A percentile compares a stretch with the other conserved stretches of the same genome.
Conservation (phyloP, 1,284 basidiomycete genomes). For the Gymnopus androsaceus region DNA sequence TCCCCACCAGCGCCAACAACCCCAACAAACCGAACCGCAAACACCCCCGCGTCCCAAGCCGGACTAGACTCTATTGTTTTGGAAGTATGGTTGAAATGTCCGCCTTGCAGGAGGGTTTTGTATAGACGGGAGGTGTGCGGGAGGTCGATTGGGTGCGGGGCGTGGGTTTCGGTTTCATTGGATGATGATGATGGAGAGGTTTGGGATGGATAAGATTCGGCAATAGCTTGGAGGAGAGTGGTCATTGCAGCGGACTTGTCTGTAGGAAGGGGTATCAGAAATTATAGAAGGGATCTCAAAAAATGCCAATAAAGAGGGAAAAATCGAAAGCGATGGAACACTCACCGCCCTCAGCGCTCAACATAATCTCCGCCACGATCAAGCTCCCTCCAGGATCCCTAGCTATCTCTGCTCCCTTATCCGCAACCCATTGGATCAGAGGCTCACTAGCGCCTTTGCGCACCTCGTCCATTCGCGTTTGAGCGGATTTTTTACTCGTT, state of each 20-base stretch:
- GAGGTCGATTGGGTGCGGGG: conserved; percentile 77
- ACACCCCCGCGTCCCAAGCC: conserved; percentile 55
- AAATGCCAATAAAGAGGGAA: not conserved
- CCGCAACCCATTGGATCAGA: conserved; percentile 65
- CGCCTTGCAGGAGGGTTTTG: conserved; percentile 87
- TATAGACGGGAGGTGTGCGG: conserved; percentile 80
- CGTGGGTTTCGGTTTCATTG: conserved; percentile 30
- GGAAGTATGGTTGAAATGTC: conserved; percentile 74
- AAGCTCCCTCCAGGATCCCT: conserved; percentile 79
- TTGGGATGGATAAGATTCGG: conserved; percentile 53
- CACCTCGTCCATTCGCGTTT: conserved; percentile 66
- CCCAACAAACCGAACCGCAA: conserved; percentile 62
- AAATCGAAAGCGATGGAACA: conserved; percentile 16
- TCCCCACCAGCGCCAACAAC: conserved; percentile 65
- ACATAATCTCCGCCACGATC: conserved; percentile 78
- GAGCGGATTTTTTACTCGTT: conserved; percentile 36
- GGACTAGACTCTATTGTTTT: conserved; percentile 51
- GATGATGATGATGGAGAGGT: conserved; percentile 28
- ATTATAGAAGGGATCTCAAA: not conserved
- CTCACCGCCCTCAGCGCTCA: conserved; percentile 79
- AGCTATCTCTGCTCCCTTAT: conserved; percentile 59
- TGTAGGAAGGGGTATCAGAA: conserved; percentile 35
- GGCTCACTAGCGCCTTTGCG: conserved; percentile 68
- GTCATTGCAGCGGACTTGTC: conserved; percentile 70
- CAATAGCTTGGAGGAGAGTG: conserved; percentile 59